Percentiles rank a stretch among this genome's conserved stretches.
Evolutionary conservation across 2,329 filamentous ascomycete genomes (phyloP).

Genomic region (Arthroderma sp.): DNA sequence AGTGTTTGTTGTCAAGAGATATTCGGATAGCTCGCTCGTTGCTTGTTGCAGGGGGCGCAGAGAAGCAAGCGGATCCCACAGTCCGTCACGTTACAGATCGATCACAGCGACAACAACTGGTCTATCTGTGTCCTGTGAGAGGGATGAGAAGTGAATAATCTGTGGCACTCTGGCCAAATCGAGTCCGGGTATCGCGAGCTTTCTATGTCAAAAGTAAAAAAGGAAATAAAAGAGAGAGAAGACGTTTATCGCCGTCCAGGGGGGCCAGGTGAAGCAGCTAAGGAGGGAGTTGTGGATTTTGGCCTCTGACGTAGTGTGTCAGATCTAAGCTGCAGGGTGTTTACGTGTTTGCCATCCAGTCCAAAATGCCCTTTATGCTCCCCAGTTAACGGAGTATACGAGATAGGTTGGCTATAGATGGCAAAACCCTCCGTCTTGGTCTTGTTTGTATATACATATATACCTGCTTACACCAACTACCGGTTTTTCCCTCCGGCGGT

Average conservation of each 20-base stretch:
- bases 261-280: not conserved
- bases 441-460: not conserved
- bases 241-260: not conserved
- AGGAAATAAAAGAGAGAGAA: not conserved
- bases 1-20: not conserved
- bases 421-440: not conserved
- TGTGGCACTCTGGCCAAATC: not conserved
- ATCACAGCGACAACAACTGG: not conserved
- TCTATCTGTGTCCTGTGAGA: not conserved
- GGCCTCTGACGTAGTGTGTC: conserved; percentile 3
- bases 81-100: not conserved
- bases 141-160: not conserved
- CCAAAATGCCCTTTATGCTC: no score
- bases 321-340: not conserved
- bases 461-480: no score
- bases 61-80: not conserved
- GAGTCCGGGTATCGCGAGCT: not conserved
- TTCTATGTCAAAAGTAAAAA: not conserved
- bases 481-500: no score
- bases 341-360: not conserved
- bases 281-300: not conserved
- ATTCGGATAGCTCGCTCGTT: not conserved
- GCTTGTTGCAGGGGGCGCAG: not conserved
- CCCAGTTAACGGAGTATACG: no score
- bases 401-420: not conserved